These are phyloP conservation scores for Blastobotrys parvus DNA, from an alignment of 805 yeast genomes.

Conservation along the genomic window DNA sequence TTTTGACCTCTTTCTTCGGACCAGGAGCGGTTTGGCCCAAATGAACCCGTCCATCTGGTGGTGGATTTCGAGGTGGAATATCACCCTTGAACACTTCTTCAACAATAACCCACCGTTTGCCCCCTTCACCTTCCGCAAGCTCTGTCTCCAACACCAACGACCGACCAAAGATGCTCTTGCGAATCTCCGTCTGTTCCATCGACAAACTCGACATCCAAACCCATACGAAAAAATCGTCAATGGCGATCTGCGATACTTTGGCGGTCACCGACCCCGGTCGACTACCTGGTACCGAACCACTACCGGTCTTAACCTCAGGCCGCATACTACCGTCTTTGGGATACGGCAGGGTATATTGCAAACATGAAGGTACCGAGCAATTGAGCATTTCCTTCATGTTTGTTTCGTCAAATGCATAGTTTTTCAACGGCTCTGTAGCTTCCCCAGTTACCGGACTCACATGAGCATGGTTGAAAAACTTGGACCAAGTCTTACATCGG, in stretches of 20 bases:
- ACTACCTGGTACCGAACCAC: background rate
- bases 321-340: constrained; percentile 28
- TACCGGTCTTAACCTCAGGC: background rate
- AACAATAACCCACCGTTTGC: constrained; percentile 24
- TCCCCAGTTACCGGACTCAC: constrained; percentile 22
- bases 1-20: background rate
- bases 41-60: background rate
- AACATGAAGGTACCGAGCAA: constrained; percentile 19
- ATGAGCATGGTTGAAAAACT: constrained; percentile 22
- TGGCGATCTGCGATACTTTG: constrained; percentile 51
- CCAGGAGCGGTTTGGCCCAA: background rate
- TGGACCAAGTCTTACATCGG: constrained; percentile 23
- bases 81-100: constrained; percentile 17
- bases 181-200: constrained; percentile 57
- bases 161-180: constrained; percentile 68
- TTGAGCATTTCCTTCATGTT: constrained; percentile 23
- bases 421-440: constrained; percentile 20
- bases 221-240: constrained; percentile 88
- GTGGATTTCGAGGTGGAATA: background rate
- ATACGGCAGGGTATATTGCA: constrained; percentile 24
- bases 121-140: constrained; percentile 51
- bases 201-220: constrained; percentile 78
- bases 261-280: constrained; percentile 27
- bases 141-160: constrained; percentile 77
- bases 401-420: constrained; percentile 24